Percentiles rank a stretch among this genome's conserved stretches.
These are phyloP conservation scores for Penicillium angulare DNA, from an alignment of 495 filamentous ascomycete genomes.

Conservation along the genomic window DNA sequence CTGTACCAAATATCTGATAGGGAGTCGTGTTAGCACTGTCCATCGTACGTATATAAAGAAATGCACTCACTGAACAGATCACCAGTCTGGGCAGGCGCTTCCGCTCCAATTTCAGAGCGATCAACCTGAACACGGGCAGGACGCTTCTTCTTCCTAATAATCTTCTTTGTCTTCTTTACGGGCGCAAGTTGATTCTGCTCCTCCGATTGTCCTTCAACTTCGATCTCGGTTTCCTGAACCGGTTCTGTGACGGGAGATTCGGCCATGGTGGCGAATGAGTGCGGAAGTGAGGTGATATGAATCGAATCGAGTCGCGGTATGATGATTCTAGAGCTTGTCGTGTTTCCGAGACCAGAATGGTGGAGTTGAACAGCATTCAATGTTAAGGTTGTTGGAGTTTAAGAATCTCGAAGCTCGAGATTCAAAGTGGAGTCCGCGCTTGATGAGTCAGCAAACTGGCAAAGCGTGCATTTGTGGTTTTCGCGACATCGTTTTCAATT, in stretches of 20 bases:
- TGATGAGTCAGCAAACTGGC: background rate
- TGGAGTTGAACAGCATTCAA: too few species aligned
- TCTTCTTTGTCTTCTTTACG: slow-evolving; percentile 51
- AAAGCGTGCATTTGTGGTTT: slow-evolving; percentile 12
- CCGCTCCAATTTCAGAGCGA: slow-evolving; percentile 71
- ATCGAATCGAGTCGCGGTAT: too few species aligned
- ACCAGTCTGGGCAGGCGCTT: slow-evolving; percentile 85
- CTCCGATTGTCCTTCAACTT: slow-evolving; percentile 19
- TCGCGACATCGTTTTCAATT: slow-evolving; percentile 12
- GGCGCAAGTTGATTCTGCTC: slow-evolving; percentile 19
- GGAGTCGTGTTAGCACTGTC: too few species aligned
- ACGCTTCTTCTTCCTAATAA: slow-evolving; percentile 50
- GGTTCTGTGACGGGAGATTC: slow-evolving; percentile 23
- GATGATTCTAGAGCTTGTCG: too few species aligned
- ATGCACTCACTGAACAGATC: slow-evolving; percentile 93
- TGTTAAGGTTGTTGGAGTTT: background rate
- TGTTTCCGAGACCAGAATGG: too few species aligned
- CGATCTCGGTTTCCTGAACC: slow-evolving; percentile 21
- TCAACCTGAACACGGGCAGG: slow-evolving; percentile 75
- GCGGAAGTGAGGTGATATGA: slow-evolving; percentile 2
- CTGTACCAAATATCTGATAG: slow-evolving; percentile 94
- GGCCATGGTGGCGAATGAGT: slow-evolving; percentile 38
- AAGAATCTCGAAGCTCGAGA: background rate
- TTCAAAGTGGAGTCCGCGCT: background rate
- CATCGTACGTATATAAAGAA: too few species aligned